These are phyloP conservation scores for Hyaloscypha bicolor DNA, from an alignment of 495 filamentous ascomycete genomes.

Conservation along the genomic window DNA sequence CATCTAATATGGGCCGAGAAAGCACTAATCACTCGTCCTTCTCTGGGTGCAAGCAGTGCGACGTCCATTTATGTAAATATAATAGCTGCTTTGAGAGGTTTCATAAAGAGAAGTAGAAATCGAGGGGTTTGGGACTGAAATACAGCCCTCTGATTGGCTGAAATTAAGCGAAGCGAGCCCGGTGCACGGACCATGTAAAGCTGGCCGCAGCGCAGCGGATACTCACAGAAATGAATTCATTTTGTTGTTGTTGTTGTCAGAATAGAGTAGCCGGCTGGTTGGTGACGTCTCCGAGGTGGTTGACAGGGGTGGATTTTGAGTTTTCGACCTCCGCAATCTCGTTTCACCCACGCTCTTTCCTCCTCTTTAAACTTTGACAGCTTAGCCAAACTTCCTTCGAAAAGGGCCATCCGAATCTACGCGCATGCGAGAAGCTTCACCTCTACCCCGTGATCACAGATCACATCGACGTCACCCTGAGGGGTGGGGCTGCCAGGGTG, in stretches of 20 bases:
- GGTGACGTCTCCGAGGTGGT: not conserved
- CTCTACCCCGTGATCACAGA: no score
- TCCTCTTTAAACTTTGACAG: not conserved
- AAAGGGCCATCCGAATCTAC: not conserved
- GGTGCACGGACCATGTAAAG: no score
- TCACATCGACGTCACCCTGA: not conserved
- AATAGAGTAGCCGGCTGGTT: not conserved
- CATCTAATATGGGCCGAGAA: no score
- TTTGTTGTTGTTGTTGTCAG: not conserved
- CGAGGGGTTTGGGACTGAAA: no score
- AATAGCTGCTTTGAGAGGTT: no score
- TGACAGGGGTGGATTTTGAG: not conserved
- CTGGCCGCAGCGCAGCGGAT: no score
- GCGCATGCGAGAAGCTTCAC: not conserved
- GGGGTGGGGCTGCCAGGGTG: not conserved
- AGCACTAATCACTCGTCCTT: no score
- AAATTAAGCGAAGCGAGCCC: no score
- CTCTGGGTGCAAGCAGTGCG: no score
- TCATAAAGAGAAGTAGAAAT: no score
- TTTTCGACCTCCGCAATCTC: not conserved
- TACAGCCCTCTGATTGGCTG: no score
- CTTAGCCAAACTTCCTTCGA: not conserved
- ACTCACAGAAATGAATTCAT: not conserved
- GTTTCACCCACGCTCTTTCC: not conserved
- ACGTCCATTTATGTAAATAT: no score